phyloP scores from a whole-genome alignment of 768 basidiomycete genomes.

The Daedaleopsis sinensis region DNA sequence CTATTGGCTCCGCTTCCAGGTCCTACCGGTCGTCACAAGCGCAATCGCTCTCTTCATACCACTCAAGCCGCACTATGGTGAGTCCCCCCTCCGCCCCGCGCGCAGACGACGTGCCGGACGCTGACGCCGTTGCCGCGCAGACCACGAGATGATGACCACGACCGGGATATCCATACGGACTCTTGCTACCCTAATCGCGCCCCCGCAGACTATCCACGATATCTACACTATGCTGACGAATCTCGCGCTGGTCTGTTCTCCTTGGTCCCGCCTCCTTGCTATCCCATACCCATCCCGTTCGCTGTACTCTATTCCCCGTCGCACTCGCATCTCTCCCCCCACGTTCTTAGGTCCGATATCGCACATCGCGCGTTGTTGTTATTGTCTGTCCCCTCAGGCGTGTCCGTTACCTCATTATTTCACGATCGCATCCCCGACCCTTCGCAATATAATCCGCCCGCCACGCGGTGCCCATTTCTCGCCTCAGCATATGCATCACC shows the following conservation, averaged over 20 bases:
- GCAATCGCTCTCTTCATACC: constrained; percentile 72
- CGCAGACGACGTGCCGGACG: neutral
- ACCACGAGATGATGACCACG: constrained; percentile 24
- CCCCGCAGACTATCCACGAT: constrained; percentile 33
- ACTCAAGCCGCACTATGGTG: constrained; percentile 74
- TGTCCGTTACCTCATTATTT: constrained; percentile 18
- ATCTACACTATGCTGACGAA: constrained; percentile 30
- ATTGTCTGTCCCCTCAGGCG: constrained; percentile 10
- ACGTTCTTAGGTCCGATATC: constrained; percentile 8
- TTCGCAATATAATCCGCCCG: constrained; percentile 26
- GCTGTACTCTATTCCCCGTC: constrained; percentile 28
- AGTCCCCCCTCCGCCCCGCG: constrained; percentile 35
- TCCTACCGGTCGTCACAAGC: constrained; percentile 71
- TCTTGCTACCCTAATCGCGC: constrained; percentile 21
- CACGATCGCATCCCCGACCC: constrained; percentile 21
- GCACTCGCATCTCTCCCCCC: constrained; percentile 20
- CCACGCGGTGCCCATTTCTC: constrained; percentile 6
- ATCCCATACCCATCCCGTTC: constrained; percentile 29
- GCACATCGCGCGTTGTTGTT: constrained; percentile 24
- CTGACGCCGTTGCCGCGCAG: constrained; percentile 15
- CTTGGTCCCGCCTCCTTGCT: constrained; percentile 25
- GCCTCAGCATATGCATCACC: neutral
- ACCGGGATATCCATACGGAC: constrained; percentile 17
- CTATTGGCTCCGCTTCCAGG: constrained; percentile 61
- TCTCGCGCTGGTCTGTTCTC: constrained; percentile 30